Conservation (phyloP, 106 monocot genomes). For the Narthecium ossifragum region DNA sequence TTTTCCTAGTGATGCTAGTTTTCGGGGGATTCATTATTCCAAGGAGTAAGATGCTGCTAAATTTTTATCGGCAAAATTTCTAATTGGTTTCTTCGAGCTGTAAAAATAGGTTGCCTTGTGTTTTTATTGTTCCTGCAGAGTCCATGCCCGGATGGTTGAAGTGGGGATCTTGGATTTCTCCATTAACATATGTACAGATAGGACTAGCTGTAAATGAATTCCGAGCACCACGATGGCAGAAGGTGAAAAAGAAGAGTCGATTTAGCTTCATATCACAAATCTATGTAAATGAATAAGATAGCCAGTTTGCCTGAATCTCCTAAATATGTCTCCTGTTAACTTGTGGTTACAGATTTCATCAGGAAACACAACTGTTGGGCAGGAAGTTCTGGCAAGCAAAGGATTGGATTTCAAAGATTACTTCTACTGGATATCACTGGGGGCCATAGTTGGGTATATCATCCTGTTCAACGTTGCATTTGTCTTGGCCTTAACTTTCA, state of each 20-base stretch:
- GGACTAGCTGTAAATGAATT: constrained; percentile 66
- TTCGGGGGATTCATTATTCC: constrained; percentile 79
- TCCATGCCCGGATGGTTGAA: constrained; percentile 51
- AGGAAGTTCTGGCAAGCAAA: constrained; percentile 33
- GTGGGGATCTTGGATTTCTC: constrained; percentile 83
- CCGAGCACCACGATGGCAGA: constrained; percentile 61
- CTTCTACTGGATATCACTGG: constrained; percentile 73
- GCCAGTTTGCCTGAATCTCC: neutral
- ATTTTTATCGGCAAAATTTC: neutral
- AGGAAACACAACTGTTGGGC: constrained; percentile 37
- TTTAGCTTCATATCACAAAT: neutral
- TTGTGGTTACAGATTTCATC: constrained; percentile 20
- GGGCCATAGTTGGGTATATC: constrained; percentile 41
- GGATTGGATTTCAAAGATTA: constrained; percentile 49
- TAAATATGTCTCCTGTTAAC: neutral
- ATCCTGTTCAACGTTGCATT: constrained; percentile 60
- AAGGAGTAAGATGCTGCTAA: constrained; percentile 27
- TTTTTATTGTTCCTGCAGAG: constrained; percentile 19
- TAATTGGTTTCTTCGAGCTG: no score
- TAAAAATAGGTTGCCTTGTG: neutral
- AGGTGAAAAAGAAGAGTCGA: constrained; percentile 16
- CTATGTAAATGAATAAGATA: neutral
- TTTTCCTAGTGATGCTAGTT: constrained; percentile 23
- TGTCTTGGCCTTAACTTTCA: constrained; percentile 49
- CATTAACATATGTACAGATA: constrained; percentile 61